These are phyloP conservation scores for Penicillium canescens DNA, from an alignment of 495 filamentous ascomycete genomes.

Conservation along the genomic window DNA sequence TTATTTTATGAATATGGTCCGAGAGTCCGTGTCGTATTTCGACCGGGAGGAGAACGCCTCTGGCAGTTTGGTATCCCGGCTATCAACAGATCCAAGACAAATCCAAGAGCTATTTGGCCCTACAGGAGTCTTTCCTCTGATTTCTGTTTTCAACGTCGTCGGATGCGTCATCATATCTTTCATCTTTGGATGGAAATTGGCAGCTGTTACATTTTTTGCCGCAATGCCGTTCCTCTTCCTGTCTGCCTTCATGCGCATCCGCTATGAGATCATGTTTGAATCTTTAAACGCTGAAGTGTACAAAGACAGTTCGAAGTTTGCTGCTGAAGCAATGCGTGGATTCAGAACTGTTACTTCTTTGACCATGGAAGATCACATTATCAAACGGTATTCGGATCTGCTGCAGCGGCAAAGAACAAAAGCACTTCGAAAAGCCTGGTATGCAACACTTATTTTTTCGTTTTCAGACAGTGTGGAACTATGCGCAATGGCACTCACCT, in stretches of 20 bases:
- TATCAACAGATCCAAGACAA: conserved; percentile 60
- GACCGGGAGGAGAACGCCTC: conserved; percentile 52
- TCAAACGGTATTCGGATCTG: conserved; percentile 48
- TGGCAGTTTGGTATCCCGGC: conserved; percentile 47
- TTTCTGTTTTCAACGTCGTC: conserved; percentile 51
- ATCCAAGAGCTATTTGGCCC: conserved; percentile 62
- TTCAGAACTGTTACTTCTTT: conserved; percentile 60
- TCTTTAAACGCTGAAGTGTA: conserved; percentile 58
- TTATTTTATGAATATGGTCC: conserved; percentile 60
- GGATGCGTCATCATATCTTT: conserved; percentile 56
- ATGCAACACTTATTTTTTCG: conserved; percentile 37
- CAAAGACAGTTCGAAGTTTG: conserved; percentile 52
- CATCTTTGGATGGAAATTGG: conserved; percentile 63
- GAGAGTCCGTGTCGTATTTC: conserved; percentile 58
- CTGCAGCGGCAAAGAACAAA: conserved; percentile 51
- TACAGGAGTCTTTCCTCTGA: conserved; percentile 32
- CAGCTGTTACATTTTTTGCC: conserved; percentile 55
- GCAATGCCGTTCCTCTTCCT: conserved; percentile 55
- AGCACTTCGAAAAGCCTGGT: conserved; percentile 52
- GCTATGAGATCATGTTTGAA: conserved; percentile 53
- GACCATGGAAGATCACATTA: conserved; percentile 50
- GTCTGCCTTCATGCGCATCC: conserved; percentile 55
- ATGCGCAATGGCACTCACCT: conserved; percentile 56
- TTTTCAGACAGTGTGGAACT: conserved; percentile 46
- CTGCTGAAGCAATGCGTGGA: conserved; percentile 56